Evolutionary conservation across 306 rosid genomes (phyloP).

Genomic region (Gastrolobium bilobum): DNA sequence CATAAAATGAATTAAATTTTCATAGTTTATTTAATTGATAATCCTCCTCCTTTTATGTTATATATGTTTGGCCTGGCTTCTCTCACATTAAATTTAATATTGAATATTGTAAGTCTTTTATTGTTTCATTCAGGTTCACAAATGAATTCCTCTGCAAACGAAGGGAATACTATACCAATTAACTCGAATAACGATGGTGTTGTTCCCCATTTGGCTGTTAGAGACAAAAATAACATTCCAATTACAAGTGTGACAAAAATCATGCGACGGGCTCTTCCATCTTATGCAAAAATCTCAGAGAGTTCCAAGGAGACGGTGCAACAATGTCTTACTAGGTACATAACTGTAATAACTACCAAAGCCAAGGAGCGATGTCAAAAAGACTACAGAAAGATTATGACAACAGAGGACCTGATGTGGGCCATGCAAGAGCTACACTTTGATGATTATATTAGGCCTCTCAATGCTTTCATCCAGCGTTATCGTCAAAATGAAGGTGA

Average conservation of each 20-base stretch:
- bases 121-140: conserved; percentile 8
- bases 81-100: too few species aligned
- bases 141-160: background rate
- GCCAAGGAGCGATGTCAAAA: background rate
- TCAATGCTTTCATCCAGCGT: background rate
- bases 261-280: conserved; percentile 4
- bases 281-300: background rate
- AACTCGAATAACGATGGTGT: background rate
- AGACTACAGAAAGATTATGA: conserved; percentile 4
- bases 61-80: too few species aligned
- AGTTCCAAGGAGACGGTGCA: background rate
- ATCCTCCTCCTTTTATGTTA: too few species aligned
- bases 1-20: too few species aligned
- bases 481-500: background rate
- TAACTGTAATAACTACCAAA: background rate
- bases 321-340: conserved; percentile 19
- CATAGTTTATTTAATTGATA: too few species aligned
- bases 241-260: conserved; percentile 8
- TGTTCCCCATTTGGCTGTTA: background rate
- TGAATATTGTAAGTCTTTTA: background rate
- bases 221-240: background rate
- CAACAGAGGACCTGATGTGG: conserved; percentile 35
- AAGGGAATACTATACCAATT: background rate
- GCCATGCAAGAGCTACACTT: background rate
- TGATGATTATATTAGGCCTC: background rate